Evolutionary conservation across 345 rosid genomes (phyloP).

Genomic region (Laguncularia racemosa): DNA sequence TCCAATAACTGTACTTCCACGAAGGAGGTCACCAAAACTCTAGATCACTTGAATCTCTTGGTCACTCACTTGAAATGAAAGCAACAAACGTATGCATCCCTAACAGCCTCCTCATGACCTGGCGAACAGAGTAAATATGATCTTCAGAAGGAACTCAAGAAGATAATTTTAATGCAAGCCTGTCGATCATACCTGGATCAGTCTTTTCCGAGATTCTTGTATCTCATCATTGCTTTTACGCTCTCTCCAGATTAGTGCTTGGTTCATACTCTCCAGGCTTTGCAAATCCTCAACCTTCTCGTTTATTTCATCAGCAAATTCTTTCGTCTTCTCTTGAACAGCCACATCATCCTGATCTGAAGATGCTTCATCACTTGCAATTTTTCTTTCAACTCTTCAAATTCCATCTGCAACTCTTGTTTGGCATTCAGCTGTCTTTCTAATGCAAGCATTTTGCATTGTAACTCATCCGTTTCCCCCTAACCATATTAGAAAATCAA

Average conservation of each 20-base stretch:
- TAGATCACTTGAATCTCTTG: no score
- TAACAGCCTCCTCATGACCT: constrained; percentile 31
- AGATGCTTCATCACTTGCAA: constrained; percentile 73
- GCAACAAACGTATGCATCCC: constrained; percentile 16
- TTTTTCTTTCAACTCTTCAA: constrained; percentile 76
- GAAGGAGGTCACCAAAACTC: constrained; percentile 19
- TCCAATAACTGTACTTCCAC: constrained; percentile 30
- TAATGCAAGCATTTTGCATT: constrained; percentile 51
- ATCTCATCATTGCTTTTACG: constrained; percentile 54
- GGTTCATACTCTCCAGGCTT: constrained; percentile 21
- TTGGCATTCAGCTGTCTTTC: constrained; percentile 58
- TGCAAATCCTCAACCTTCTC: constrained; percentile 44
- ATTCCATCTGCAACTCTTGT: constrained; percentile 82
- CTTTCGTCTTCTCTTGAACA: constrained; percentile 52
- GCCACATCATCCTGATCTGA: constrained; percentile 66
- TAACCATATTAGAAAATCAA: constrained; percentile 6
- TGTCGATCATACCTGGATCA: constrained; percentile 20
- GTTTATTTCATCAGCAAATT: constrained; percentile 51
- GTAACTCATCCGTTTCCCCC: constrained; percentile 72
- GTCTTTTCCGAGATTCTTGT: constrained; percentile 35
- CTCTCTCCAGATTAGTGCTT: constrained; percentile 31
- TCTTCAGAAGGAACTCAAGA: neutral
- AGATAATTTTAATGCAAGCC: neutral
- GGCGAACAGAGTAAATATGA: no score
- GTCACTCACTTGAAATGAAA: constrained; percentile 41